These are phyloP conservation scores for Colletotrichum plurivorum DNA, from an alignment of 2,329 filamentous ascomycete species.

Conservation along the genomic window DNA sequence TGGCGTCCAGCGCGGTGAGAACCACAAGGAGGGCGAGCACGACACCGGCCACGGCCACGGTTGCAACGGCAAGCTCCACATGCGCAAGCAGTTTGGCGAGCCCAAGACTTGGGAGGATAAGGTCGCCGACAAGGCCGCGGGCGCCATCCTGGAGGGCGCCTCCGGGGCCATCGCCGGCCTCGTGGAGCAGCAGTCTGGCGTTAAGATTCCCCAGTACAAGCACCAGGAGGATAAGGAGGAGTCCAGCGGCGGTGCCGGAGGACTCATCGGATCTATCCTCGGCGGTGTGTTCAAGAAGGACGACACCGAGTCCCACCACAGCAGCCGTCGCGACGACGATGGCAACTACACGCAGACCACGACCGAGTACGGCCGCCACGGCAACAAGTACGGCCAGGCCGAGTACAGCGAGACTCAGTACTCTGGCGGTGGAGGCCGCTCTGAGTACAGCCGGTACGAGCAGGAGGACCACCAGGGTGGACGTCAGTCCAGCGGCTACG, in stretches of 20 bases:
- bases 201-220: slow-evolving; percentile 53
- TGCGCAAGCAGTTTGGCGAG: slow-evolving; percentile 76
- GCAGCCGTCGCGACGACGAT: slow-evolving; percentile 68
- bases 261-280: slow-evolving; percentile 79
- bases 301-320: slow-evolving; percentile 67
- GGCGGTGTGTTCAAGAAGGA: slow-evolving; percentile 70
- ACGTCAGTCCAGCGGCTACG: slow-evolving; percentile 61
- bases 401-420: slow-evolving; percentile 72
- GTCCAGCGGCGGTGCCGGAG: slow-evolving; percentile 76
- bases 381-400: slow-evolving; percentile 72
- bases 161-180: slow-evolving; percentile 65
- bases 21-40: slow-evolving; percentile 88
- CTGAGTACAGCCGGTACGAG: slow-evolving; percentile 75
- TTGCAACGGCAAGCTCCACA: slow-evolving; percentile 82
- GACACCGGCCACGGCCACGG: slow-evolving; percentile 90
- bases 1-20: slow-evolving; percentile 82
- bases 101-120: slow-evolving; percentile 67
- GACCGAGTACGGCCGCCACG: slow-evolving; percentile 72
- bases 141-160: slow-evolving; percentile 70
- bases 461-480: slow-evolving; percentile 62
- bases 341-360: slow-evolving; percentile 73
- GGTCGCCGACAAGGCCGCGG: slow-evolving; percentile 69
- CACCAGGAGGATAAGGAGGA: slow-evolving; percentile 56
- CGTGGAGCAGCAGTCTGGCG: slow-evolving; percentile 62
- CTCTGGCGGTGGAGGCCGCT: slow-evolving; percentile 68